Conservation (phyloP, 352 stramenopile genomes). For the Globisporangium cylindrosporum region DNA sequence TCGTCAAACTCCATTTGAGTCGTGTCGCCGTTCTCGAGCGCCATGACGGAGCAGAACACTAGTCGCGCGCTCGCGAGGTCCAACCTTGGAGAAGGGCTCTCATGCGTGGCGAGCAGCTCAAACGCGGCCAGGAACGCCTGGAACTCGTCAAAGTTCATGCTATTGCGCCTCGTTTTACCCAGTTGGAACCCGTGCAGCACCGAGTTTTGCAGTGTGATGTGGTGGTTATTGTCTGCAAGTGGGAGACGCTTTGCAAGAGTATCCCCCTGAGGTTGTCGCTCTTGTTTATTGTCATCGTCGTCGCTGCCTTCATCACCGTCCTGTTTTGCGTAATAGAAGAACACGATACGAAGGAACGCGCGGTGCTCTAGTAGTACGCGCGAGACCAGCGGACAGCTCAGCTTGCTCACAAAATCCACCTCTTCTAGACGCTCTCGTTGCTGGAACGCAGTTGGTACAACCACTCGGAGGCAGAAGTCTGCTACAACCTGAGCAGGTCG, state of each 20-base stretch:
- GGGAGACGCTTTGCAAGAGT: background rate
- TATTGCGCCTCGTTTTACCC: constrained; percentile 53
- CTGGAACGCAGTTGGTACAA: constrained; percentile 23
- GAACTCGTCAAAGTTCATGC: constrained; percentile 53
- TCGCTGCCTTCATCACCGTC: constrained; percentile 25
- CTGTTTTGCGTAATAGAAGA: constrained; percentile 57
- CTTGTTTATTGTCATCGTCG: background rate
- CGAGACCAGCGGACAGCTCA: constrained; percentile 39
- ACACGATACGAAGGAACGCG: constrained; percentile 45
- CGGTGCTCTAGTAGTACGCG: constrained; percentile 53
- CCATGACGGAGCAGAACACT: constrained; percentile 49
- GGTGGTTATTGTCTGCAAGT: background rate
- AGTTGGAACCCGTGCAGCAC: constrained; percentile 31
- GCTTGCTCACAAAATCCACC: constrained; percentile 38
- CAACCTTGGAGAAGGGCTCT: background rate
- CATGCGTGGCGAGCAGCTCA: constrained; percentile 17
- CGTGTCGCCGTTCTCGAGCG: constrained; percentile 48
- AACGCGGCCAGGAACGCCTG: constrained; percentile 36
- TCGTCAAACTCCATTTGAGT: constrained; percentile 63
- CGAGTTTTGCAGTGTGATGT: background rate
- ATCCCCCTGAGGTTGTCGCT: background rate
- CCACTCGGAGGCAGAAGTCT: constrained; percentile 36
- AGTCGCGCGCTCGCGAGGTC: constrained; percentile 20
- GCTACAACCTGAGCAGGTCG: constrained; percentile 36
- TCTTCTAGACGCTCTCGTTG: constrained; percentile 17